A percentile compares a stretch with the other conserved stretches of the same genome.
Conservation (phyloP, 805 yeast species). For the Wickerhamiella occidentalis region DNA sequence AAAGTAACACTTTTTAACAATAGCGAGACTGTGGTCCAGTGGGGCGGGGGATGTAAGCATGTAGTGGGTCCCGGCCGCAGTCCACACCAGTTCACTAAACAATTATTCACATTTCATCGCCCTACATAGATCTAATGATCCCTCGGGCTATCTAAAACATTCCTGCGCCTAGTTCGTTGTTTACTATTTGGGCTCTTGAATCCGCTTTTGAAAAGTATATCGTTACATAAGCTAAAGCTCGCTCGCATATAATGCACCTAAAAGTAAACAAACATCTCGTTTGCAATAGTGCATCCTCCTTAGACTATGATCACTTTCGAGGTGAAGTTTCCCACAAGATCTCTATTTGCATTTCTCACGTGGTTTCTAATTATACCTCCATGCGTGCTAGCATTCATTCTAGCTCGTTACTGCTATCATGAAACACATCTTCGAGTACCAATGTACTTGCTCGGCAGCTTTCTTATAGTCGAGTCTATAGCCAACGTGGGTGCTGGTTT, state of each 20-base stretch:
- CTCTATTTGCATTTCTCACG: background rate
- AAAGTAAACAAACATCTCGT: constrained; percentile 7
- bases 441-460: constrained; percentile 2
- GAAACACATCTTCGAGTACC: background rate
- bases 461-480: background rate
- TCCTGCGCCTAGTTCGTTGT: background rate
- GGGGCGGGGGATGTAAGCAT: too few relatives aligned
- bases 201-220: background rate
- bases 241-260: background rate
- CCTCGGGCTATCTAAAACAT: too few relatives aligned
- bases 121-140: too few relatives aligned
- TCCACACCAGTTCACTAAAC: too few relatives aligned
- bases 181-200: background rate
- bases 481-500: background rate
- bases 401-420: background rate
- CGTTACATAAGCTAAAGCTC: background rate
- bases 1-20: too few relatives aligned
- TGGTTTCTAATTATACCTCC: background rate
- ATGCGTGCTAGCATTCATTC: constrained; percentile 1
- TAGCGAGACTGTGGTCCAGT: too few relatives aligned
- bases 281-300: background rate
- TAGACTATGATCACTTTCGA: constrained; percentile 8
- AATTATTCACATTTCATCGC: too few relatives aligned
- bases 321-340: constrained; percentile 1
- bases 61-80: too few relatives aligned